phyloP scores from a whole-genome alignment of 352 stramenopile genomes.

The Thraustotheca clavata region DNA sequence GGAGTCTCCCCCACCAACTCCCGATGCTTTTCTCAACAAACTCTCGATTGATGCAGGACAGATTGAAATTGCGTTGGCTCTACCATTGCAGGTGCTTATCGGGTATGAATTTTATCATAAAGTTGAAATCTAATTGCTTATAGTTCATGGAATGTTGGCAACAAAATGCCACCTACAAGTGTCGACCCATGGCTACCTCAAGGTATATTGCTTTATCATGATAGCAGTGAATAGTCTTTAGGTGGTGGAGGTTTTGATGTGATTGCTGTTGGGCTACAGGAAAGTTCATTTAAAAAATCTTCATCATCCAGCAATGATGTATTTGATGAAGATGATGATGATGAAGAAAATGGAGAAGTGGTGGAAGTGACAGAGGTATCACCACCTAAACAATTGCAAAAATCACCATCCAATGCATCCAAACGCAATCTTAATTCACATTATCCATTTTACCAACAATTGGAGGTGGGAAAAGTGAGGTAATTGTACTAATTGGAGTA shows the following conservation, averaged over 20 bases:
- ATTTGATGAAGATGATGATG: slow-evolving; percentile 24
- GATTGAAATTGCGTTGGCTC: not conserved
- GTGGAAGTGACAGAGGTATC: slow-evolving; percentile 19
- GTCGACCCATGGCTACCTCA: slow-evolving; percentile 58
- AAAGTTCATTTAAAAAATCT: slow-evolving; percentile 52
- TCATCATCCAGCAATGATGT: not conserved
- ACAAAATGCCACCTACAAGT: slow-evolving; percentile 64
- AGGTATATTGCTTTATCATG: not conserved
- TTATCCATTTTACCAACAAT: slow-evolving; percentile 14
- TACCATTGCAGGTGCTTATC: slow-evolving; percentile 4
- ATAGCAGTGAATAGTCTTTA: slow-evolving; percentile 16
- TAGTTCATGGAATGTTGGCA: slow-evolving; percentile 75
- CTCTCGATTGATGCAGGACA: not conserved
- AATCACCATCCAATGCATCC: slow-evolving; percentile 11
- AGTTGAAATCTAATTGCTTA: not conserved
- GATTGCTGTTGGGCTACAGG: slow-evolving; percentile 71
- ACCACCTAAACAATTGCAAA: not conserved
- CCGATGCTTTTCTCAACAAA: slow-evolving; percentile 14
- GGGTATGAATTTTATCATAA: not conserved
- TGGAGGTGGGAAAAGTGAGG: not conserved
- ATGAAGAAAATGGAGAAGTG: slow-evolving; percentile 29
- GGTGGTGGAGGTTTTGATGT: slow-evolving; percentile 76
- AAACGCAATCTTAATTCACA: slow-evolving; percentile 25
- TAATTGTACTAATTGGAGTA: slow-evolving; percentile 18
- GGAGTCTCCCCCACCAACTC: not conserved